Percentiles rank a stretch among this genome's conserved stretches.
These are phyloP conservation scores for Cercospora zeina DNA, from an alignment of 2,329 filamentous ascomycete species.

Conservation along the genomic window DNA sequence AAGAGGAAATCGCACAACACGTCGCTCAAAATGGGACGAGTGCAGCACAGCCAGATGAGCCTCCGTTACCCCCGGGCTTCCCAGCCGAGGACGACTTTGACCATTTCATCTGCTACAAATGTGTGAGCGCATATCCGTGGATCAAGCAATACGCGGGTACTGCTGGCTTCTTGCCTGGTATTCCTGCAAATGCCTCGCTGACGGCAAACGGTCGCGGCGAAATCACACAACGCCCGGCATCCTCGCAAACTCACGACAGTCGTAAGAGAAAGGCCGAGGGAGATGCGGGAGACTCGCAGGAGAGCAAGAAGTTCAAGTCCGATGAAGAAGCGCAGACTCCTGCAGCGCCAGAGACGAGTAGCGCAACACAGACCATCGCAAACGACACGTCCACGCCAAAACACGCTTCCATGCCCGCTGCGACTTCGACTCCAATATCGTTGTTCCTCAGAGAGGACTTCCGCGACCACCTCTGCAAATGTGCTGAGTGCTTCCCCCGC, in stretches of 20 bases:
- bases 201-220: slow-evolving; percentile 2
- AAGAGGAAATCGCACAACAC: slow-evolving; percentile 37
- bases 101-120: slow-evolving; percentile 90
- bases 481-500: slow-evolving; percentile 72
- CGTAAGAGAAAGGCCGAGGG: slow-evolving; percentile 53
- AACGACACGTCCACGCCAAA: slow-evolving; percentile 19
- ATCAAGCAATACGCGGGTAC: slow-evolving; percentile 83
- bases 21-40: slow-evolving; percentile 44
- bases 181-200: slow-evolving; percentile 51
- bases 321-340: slow-evolving; percentile 19
- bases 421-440: slow-evolving; percentile 65
- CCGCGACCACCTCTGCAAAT: slow-evolving; percentile 79
- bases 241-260: background rate
- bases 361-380: background rate
- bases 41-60: slow-evolving; percentile 56
- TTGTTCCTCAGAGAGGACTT: slow-evolving; percentile 81
- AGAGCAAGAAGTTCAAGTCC: slow-evolving; percentile 35
- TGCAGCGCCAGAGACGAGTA: background rate
- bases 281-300: slow-evolving; percentile 34
- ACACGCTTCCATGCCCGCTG: slow-evolving; percentile 53
- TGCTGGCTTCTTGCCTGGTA: slow-evolving; percentile 73
- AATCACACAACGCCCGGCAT: background rate
- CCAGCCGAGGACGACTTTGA: slow-evolving; percentile 88
- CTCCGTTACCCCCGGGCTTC: slow-evolving; percentile 79
- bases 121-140: slow-evolving; percentile 84